Base-by-base conservation (phyloP, 83 land plant genomes). In the Picea abies region DNA sequence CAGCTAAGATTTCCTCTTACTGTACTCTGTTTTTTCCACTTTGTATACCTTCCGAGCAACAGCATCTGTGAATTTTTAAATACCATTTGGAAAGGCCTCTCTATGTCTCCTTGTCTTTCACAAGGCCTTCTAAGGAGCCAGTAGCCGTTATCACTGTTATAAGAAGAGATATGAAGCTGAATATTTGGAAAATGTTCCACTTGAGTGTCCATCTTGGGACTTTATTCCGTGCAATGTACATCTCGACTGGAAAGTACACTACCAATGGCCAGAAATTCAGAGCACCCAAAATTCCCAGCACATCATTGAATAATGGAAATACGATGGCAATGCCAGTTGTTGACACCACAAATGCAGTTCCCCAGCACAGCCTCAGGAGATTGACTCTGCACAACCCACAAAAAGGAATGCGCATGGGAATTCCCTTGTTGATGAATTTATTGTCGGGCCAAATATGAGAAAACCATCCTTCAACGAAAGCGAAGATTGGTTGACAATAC, bases 231-330 rank as follows among this genome's bases (percentile, higher is more conserved):
- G 63, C 68, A 44, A 89, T 81, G 86, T 86, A 82, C 90, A 89
- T 89, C 58, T 78, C 79, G 17, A 86, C 22, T 17, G 90, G 90
- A 37, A 89, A 89, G 86, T 86, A 89, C 2, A 89, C 85, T 23
- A 89, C 84, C 60, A 86, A 81, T 23, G 88, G 90, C 90, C 90
- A 89, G 76, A 89, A 89, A 26, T 83, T 79, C 37, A 83, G 17
- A 37, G 88, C 86, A 7, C 90, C 90, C 44, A 89, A 61, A 47
- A 88, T 49, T 20, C 90, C 85, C 65, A 88, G 32, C 68, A 88
- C 32, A 49, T 83, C 85, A 61, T 88, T 88, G 89, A 88, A 88
- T 75, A 81, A 88, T 19, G 90, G 90, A 41, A 88, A 81, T 26
- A 86, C 20, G 86, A 88, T 86, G 44, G 90, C 78, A 37, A 83